phyloP scores from a whole-genome alignment of 1,284 basidiomycete species.

The Coniophora puteana region DNA sequence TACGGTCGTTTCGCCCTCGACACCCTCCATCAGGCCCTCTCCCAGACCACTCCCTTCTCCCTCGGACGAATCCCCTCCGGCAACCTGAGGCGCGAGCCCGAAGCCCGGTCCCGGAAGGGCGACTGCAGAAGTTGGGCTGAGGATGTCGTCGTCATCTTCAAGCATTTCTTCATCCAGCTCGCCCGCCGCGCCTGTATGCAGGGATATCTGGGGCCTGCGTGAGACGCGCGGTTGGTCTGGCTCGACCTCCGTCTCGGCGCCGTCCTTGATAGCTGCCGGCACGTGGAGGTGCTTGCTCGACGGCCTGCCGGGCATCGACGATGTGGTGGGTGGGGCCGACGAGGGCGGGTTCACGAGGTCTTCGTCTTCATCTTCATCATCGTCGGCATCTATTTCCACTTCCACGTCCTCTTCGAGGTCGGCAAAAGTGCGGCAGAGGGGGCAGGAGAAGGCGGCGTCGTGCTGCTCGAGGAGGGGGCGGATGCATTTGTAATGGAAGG shows the following conservation, averaged over 20 bases:
- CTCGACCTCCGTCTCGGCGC: conserved; percentile 60
- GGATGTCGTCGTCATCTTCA: conserved; percentile 16
- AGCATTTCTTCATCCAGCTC: conserved; percentile 25
- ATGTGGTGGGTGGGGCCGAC: conserved; percentile 3
- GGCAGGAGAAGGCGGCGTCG: conserved; percentile 93
- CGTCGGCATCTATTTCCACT: conserved; percentile 50
- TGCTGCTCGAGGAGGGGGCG: conserved; percentile 85
- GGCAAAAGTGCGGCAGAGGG: conserved; percentile 90
- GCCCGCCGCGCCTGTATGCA: conserved; percentile 8
- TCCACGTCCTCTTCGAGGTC: conserved; percentile 97
- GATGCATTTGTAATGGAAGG: conserved; percentile 99
- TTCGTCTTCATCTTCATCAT: conserved; percentile 26
- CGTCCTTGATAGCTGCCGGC: conserved; percentile 27
- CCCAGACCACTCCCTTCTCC: conserved; percentile 18
- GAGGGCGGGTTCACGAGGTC: conserved; percentile 9
- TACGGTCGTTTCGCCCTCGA: conserved; percentile 22
- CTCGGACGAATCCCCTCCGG: conserved; percentile 21
- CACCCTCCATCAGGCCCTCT: conserved; percentile 8
- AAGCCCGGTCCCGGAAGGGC: conserved; percentile 15
- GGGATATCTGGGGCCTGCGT: conserved; percentile 5
- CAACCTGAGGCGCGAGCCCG: conserved; percentile 13
- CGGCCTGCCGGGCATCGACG: conserved; percentile 16
- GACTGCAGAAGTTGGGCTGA: conserved; percentile 1
- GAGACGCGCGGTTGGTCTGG: conserved; percentile 27
- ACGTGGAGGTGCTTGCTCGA: conserved; percentile 17